phyloP scores from a whole-genome alignment of 768 basidiomycete species.

The Calocybe gangraenosa region DNA sequence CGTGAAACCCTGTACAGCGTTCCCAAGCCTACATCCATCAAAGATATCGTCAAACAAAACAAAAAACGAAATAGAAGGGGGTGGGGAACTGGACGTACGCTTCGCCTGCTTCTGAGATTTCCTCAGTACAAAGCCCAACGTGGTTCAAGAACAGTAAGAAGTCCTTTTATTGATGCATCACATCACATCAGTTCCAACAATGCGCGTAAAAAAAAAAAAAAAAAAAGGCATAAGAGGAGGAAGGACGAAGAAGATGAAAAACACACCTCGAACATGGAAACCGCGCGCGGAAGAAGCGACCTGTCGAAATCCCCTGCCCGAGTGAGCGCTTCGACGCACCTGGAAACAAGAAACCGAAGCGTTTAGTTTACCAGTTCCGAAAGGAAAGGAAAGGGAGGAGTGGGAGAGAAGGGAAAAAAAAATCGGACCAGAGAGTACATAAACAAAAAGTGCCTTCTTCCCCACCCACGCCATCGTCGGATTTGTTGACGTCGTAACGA shows the following conservation, averaged over 20 bases:
- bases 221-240: too few relatives aligned
- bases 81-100: slow-evolving; percentile 62
- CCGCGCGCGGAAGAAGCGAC: slow-evolving; percentile 58
- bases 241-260: too few relatives aligned
- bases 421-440: slow-evolving; percentile 70
- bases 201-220: too few relatives aligned
- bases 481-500: slow-evolving; percentile 82
- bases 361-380: too few relatives aligned
- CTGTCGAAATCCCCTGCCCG: slow-evolving; percentile 80
- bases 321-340: slow-evolving; percentile 87
- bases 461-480: slow-evolving; percentile 92
- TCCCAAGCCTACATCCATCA: slow-evolving; percentile 55
- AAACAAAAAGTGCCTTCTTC: slow-evolving; percentile 95
- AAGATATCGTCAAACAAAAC: not conserved
- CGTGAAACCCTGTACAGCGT: slow-evolving; percentile 90
- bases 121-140: slow-evolving; percentile 81
- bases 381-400: too few relatives aligned
- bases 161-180: slow-evolving; percentile 38
- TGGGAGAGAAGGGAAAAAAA: not conserved
- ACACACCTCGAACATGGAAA: slow-evolving; percentile 86
- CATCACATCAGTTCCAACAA: too few relatives aligned
- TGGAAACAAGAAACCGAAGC: slow-evolving; percentile 19
- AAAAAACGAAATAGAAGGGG: too few relatives aligned
- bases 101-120: slow-evolving; percentile 83
- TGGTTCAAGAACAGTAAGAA: slow-evolving; percentile 84